phyloP scores from a whole-genome alignment of 139 green algal species.

The Picochlorum sp. region DNA sequence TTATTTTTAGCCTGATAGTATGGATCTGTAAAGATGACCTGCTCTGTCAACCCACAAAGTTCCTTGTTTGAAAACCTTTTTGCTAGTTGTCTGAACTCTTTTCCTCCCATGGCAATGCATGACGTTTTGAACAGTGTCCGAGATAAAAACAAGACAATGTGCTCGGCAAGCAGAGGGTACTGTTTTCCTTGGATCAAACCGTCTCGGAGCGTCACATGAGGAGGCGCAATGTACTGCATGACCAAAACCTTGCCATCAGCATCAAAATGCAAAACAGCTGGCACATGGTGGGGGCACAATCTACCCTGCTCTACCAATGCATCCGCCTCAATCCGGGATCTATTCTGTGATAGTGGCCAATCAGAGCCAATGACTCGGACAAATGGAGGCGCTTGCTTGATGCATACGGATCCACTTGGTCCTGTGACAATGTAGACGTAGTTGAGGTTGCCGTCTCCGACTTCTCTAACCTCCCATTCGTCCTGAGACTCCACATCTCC shows the following conservation, averaged over 20 bases:
- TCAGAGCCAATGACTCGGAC: slow-evolving; percentile 82
- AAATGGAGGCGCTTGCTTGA: slow-evolving; percentile 91
- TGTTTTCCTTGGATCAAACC: slow-evolving; percentile 53
- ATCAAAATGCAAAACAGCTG: slow-evolving; percentile 59
- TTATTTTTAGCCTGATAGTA: slow-evolving; percentile 64
- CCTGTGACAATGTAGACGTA: slow-evolving; percentile 94
- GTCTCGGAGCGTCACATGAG: slow-evolving; percentile 73
- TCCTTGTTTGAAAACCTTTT: slow-evolving; percentile 63
- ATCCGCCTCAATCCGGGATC: slow-evolving; percentile 59
- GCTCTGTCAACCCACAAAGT: slow-evolving; percentile 89
- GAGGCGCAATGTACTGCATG: slow-evolving; percentile 80
- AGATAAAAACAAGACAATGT: slow-evolving; percentile 70
- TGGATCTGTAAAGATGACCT: slow-evolving; percentile 94
- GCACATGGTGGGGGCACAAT: slow-evolving; percentile 70
- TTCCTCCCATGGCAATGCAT: slow-evolving; percentile 53
- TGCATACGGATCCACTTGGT: slow-evolving; percentile 48
- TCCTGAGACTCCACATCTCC: slow-evolving; percentile 27
- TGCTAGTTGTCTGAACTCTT: slow-evolving; percentile 25
- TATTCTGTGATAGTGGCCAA: slow-evolving; percentile 85
- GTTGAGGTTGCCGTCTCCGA: slow-evolving; percentile 98
- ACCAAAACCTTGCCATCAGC: slow-evolving; percentile 44
- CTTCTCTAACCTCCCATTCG: slow-evolving; percentile 50
- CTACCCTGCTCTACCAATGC: slow-evolving; percentile 46
- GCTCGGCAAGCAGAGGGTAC: slow-evolving; percentile 61
- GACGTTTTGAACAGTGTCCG: slow-evolving; percentile 80